phyloP scores from a whole-genome alignment of 352 stramenopile species.

The Ophiocytium majus region DNA sequence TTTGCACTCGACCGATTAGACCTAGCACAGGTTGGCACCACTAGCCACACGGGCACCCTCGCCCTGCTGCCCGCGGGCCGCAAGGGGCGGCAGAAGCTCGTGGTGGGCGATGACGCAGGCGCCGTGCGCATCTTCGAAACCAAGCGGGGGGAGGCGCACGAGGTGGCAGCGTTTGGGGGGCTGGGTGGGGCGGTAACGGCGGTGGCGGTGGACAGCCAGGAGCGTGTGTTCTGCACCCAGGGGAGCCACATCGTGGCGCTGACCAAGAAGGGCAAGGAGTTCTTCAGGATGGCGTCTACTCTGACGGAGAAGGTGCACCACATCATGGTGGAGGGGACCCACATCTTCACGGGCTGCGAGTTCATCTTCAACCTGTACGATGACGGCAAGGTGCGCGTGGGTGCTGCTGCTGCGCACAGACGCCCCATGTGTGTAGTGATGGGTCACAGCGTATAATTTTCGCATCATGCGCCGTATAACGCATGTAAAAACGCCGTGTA shows the following conservation, averaged over 20 bases:
- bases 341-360: conserved; percentile 53
- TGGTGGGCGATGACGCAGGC: conserved; percentile 56
- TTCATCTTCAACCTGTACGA: conserved; percentile 58
- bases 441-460: no score
- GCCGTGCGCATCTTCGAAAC: conserved; percentile 54
- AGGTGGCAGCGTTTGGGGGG: neutral
- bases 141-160: conserved; percentile 52
- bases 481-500: no score
- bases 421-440: no score
- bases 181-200: conserved; percentile 27
- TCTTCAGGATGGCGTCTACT: conserved; percentile 57
- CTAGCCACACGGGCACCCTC: conserved; percentile 42
- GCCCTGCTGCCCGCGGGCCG: conserved; percentile 52
- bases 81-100: conserved; percentile 53
- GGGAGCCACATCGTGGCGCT: conserved; percentile 47
- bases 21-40: conserved; percentile 44
- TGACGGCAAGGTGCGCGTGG: conserved; percentile 44
- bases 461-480: no score
- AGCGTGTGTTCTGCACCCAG: conserved; percentile 48
- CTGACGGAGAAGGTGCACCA: conserved; percentile 54
- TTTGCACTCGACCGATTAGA: neutral
- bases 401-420: no score
- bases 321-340: conserved; percentile 49
- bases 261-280: conserved; percentile 58
- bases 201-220: conserved; percentile 43